A percentile compares a stretch with the other conserved stretches of the same genome.
Conservation (phyloP, 768 basidiomycete species). For the Paxillus ammoniavirescens region DNA sequence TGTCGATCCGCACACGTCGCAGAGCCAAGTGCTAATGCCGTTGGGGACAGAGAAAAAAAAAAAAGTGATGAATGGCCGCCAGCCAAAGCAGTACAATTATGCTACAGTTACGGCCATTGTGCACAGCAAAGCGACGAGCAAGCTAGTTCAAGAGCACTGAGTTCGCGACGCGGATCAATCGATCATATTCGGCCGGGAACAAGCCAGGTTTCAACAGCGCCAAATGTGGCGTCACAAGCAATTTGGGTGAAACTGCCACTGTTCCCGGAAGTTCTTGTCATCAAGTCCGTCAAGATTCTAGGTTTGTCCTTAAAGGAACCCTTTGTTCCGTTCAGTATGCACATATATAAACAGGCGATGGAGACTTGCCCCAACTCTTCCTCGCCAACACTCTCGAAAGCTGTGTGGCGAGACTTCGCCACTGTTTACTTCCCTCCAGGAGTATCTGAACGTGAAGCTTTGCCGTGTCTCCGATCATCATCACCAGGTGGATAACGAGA, state of each 20-base stretch:
- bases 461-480: slow-evolving; percentile 19
- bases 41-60: background rate
- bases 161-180: slow-evolving; percentile 18
- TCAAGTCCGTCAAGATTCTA: slow-evolving; percentile 8
- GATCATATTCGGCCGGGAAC: background rate
- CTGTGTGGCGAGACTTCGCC: background rate
- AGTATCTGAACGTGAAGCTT: background rate
- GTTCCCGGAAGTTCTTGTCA: slow-evolving; percentile 16
- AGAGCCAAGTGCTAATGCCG: background rate
- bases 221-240: background rate
- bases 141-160: slow-evolving; percentile 17
- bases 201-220: background rate
- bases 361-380: background rate
- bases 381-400: background rate
- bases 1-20: slow-evolving; percentile 27
- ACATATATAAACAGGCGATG: slow-evolving; percentile 21
- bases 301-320: background rate
- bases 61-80: too few relatives aligned
- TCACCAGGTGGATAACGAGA: slow-evolving; percentile 23
- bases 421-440: too few relatives aligned
- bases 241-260: slow-evolving; percentile 10
- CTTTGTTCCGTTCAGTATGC: slow-evolving; percentile 3
- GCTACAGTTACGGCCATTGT: too few relatives aligned
- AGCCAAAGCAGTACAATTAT: too few relatives aligned
- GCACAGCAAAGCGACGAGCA: slow-evolving; percentile 8